These are phyloP conservation scores for Yarrowia porcina DNA, from an alignment of 805 yeast genomes.

Conservation along the genomic window DNA sequence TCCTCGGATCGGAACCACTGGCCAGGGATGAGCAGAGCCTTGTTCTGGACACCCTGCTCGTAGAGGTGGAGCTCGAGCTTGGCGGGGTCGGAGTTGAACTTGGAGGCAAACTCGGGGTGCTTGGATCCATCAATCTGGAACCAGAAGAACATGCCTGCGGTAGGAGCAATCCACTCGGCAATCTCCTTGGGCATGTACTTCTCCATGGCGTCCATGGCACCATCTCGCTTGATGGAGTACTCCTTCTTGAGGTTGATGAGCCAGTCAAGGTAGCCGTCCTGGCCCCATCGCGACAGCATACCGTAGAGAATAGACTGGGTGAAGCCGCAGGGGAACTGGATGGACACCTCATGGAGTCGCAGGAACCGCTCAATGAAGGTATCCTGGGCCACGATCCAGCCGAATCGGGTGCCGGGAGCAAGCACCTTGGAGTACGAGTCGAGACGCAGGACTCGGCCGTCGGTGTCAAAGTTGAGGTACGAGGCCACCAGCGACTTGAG, in stretches of 20 bases:
- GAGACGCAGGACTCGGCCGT: constrained; percentile 85
- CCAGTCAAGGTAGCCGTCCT: constrained; percentile 85
- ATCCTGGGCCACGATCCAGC: constrained; percentile 81
- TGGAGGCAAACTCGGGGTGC: constrained; percentile 46
- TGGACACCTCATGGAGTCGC: constrained; percentile 73
- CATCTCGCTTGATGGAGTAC: constrained; percentile 85
- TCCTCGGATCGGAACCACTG: constrained; percentile 41
- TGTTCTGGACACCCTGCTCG: constrained; percentile 37
- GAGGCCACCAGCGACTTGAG: constrained; percentile 67
- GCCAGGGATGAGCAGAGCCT: constrained; percentile 43
- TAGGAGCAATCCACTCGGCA: constrained; percentile 43
- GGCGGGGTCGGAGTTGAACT: constrained; percentile 33
- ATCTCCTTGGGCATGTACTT: constrained; percentile 51
- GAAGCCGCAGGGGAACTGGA: constrained; percentile 80
- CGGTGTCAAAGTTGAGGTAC: constrained; percentile 69
- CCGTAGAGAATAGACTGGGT: constrained; percentile 69
- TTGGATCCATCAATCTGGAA: constrained; percentile 50
- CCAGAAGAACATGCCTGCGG: constrained; percentile 55
- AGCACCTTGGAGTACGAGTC: constrained; percentile 89
- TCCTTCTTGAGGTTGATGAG: constrained; percentile 67
- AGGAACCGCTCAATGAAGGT: constrained; percentile 59
- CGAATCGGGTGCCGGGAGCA: constrained; percentile 87
- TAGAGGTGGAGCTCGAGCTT: constrained; percentile 39
- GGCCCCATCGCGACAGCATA: constrained; percentile 83
- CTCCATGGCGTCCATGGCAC: constrained; percentile 70